Evolutionary conservation across 352 stramenopile species (phyloP), one percentile per base, ranked within the genome.

Genomic region (Sclerospora graminicola): DNA sequence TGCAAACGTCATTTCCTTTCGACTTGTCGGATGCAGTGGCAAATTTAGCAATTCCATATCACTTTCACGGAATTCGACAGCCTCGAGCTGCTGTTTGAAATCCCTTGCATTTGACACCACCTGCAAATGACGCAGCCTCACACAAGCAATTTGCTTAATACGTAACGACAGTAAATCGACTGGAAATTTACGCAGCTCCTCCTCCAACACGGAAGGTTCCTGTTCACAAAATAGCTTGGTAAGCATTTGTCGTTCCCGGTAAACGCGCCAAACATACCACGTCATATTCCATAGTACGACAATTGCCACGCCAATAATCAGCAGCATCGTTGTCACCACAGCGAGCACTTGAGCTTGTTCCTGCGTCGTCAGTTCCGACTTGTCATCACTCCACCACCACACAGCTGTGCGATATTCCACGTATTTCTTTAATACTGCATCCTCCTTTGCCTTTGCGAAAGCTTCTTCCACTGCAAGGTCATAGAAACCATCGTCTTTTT

Each of bases 271-370:
- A 10, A 47, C 37, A 35, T 68, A 72, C 36, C 51, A 65, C 33
- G 46, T 41, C 44, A 84, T 42, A 23, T 69, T 62, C 55, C 54
- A 77, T 0, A 63, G n/a, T 2, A 68, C 43, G 1, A 46, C 54
- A 14, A 62, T 10, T 2, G 63, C 24, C 35, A 87, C 58, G 7
- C 50, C 62, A 8, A 82, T n/a, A 0, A 79, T 21, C 11, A 46
- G 45, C 6, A 84, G 23, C 8, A 58, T 55, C 7, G 58, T 65
- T 10, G 83, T 41, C 37, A 84, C 70, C 5, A 74, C 60, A 0
- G 69, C 68, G 33, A 87, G 40, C 41, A 84, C 75, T 8, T 61
- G 65, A 26, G 65, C 59, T 31, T 84, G 67, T 41, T 87, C 75
- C 45, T 82, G 60, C 6, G 56, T 54, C 32, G 69, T 67, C 23